These are phyloP conservation scores for Macrotyloma uniflorum DNA, from an alignment of 306 rosid genomes.

Conservation along the genomic window DNA sequence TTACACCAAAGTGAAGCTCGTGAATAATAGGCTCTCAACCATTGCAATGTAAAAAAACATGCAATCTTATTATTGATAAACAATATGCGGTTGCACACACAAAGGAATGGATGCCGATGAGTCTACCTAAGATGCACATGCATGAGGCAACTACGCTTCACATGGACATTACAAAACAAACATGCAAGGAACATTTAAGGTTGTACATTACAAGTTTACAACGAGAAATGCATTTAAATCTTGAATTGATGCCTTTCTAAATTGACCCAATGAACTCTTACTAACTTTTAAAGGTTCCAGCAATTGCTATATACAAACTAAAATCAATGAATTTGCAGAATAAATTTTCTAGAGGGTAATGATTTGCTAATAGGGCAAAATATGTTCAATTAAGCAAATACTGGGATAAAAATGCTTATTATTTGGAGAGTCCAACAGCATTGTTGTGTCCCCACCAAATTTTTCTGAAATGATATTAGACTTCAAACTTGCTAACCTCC, in stretches of 20 bases:
- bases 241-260: constrained; percentile 10
- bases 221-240: constrained; percentile 24
- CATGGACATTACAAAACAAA: constrained; percentile 11
- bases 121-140: background rate
- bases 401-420: constrained; percentile 16
- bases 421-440: constrained; percentile 28
- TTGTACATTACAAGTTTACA: background rate
- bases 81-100: background rate
- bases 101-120: background rate
- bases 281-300: constrained; percentile 18
- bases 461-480: constrained; percentile 1
- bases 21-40: background rate
- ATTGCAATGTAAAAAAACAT: background rate
- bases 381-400: background rate
- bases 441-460: background rate
- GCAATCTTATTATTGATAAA: background rate
- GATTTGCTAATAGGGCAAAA: constrained; percentile 9
- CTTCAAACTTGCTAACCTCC: constrained; percentile 11
- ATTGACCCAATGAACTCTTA: background rate
- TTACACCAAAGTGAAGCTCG: constrained; percentile 12
- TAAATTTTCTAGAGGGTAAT: constrained; percentile 14
- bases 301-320: constrained; percentile 19
- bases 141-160: constrained; percentile 12
- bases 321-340: constrained; percentile 1
- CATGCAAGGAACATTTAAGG: background rate